Evolutionary conservation across 345 rosid species (phyloP), one percentile per base, ranked within the genome.

Genomic region (Theobroma cacao): DNA sequence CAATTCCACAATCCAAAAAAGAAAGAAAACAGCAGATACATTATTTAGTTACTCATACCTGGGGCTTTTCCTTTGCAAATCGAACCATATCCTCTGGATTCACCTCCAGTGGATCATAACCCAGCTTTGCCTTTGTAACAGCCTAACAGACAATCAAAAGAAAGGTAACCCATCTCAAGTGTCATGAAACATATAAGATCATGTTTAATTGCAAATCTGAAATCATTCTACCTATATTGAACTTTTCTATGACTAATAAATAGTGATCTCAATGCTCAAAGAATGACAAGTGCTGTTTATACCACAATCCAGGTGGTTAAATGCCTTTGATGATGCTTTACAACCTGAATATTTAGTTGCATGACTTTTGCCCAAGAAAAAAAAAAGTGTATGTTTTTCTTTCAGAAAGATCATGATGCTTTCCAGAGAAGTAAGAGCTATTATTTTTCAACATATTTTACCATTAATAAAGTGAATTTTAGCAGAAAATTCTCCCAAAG

Each of bases 31-130:
- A 75, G 30, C 41, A 3, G 45, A 74, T 53, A 28, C 41, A 62
- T 45, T 24, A 58, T 75, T 45, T 45, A 78, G 70, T 68, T 56
- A 78, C 64, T 64, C 73, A 63, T 85, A 95, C 98, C 98, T 95
- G 99, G 83, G 99, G 91, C 75, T 87, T 90, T 80, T 95, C 99
- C 87, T 82, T 92, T 22, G 99, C 98, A 90, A 92, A 92, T 77
- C 85, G 90, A 82, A 95, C 99, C 99, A 95, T 95, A 85, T 95
- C 99, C 83, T 95, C 99, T 77, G 99, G 99, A 88, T 95, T 92
- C 83, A 95, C 99, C 86, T 92, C 99, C 69, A 90, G 79, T 31
- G 99, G 99, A 89, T 95, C 97, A 88, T 92, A 95, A 70, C 99
- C 99, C 81, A 95, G 82, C 86, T 95, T 95, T 82, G 96, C 92